Evolutionary conservation across 345 rosid species (phyloP).

Genomic region (Ceriops zippeliana): DNA sequence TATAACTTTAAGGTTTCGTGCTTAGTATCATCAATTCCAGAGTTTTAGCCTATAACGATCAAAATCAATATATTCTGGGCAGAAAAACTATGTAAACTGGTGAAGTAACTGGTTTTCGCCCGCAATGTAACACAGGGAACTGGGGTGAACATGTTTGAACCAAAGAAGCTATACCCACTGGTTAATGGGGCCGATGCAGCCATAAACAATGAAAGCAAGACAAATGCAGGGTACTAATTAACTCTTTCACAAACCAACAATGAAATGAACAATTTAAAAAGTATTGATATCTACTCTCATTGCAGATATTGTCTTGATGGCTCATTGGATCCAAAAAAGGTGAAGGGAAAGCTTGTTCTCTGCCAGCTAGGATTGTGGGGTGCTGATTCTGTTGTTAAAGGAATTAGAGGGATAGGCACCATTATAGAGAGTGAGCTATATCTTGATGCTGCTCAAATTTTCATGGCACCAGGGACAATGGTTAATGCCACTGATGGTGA

Average conservation of each 20-base stretch:
- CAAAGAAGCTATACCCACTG: constrained; percentile 62
- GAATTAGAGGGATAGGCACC: constrained; percentile 60
- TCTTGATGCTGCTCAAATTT: constrained; percentile 73
- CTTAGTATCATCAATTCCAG: too few relatives aligned
- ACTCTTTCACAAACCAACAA: background rate
- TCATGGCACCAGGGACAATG: constrained; percentile 73
- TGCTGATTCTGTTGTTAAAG: constrained; percentile 58
- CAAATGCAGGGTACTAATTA: constrained; percentile 40
- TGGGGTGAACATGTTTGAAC: constrained; percentile 58
- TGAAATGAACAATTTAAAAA: background rate
- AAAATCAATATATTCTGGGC: background rate
- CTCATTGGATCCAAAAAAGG: constrained; percentile 60
- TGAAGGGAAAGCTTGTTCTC: constrained; percentile 62
- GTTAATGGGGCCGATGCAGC: constrained; percentile 68
- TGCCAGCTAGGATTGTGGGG: constrained; percentile 50
- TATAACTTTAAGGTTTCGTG: too few relatives aligned
- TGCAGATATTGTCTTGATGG: constrained; percentile 55
- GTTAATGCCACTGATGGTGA: constrained; percentile 53
- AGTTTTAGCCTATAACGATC: too few relatives aligned
- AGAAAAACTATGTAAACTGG: background rate
- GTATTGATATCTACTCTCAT: background rate
- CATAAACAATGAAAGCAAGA: constrained; percentile 26
- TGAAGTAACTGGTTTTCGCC: background rate
- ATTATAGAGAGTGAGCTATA: constrained; percentile 42
- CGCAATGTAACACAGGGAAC: constrained; percentile 41